Evolutionary conservation across 106 monocot species (phyloP).

Genomic region (Platanthera guangdongensis): DNA sequence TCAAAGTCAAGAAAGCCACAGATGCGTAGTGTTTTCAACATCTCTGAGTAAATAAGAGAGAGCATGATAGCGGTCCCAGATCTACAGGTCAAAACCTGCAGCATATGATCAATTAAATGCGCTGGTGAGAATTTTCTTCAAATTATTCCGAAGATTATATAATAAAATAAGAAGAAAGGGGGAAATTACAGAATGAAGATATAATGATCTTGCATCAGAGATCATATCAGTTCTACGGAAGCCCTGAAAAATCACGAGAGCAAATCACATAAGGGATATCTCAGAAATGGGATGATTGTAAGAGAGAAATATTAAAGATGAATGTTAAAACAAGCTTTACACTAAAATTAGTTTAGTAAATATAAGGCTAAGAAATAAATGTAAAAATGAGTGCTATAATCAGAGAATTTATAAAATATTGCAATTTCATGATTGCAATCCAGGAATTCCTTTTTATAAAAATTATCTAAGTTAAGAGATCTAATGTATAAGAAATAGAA

Average conservation of each 20-base stretch:
- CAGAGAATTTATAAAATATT: too few relatives aligned
- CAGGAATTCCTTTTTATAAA: too few relatives aligned
- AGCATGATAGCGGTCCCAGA: conserved; percentile 46
- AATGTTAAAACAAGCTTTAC: not conserved
- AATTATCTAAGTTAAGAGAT: too few relatives aligned
- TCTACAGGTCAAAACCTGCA: conserved; percentile 59
- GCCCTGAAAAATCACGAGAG: conserved; percentile 23
- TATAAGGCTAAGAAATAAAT: not conserved
- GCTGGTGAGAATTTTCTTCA: not conserved
- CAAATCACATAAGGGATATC: not conserved
- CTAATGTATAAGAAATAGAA: too few relatives aligned
- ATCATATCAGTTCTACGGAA: conserved; percentile 28
- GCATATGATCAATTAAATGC: not conserved
- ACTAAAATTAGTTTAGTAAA: not conserved
- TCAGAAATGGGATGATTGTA: not conserved
- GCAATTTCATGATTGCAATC: too few relatives aligned
- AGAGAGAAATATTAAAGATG: not conserved
- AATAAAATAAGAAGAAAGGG: not conserved
- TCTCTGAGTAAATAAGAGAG: conserved; percentile 60
- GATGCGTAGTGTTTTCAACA: conserved; percentile 41
- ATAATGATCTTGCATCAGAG: conserved; percentile 40
- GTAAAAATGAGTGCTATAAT: not conserved
- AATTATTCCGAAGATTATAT: not conserved
- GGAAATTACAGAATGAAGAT: conserved; percentile 54
- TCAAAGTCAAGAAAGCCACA: conserved; percentile 50